Conservation (phyloP, 1,139 yeast species). For the Taphrina populina region DNA sequence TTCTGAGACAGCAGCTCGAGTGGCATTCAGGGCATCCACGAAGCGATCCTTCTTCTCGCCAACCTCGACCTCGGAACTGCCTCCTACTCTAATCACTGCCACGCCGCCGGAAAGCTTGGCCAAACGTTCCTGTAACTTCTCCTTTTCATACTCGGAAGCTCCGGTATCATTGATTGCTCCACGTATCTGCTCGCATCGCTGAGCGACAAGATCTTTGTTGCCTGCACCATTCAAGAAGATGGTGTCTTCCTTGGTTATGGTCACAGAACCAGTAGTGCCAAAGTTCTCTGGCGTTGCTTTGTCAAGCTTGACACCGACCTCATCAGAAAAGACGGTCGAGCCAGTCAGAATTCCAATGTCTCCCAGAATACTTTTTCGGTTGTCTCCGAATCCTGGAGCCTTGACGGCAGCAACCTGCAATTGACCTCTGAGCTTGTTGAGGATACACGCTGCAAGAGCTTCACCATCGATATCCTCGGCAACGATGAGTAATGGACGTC, state of each 20-base stretch:
- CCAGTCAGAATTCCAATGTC: slow-evolving; percentile 96
- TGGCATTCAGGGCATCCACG: slow-evolving; percentile 98
- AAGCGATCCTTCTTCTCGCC: slow-evolving; percentile 99
- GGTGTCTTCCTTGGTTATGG: slow-evolving; percentile 96
- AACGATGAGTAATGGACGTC: slow-evolving; percentile 91
- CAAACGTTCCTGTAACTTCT: slow-evolving; percentile 95
- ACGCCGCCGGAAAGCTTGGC: slow-evolving; percentile 99
- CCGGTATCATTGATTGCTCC: slow-evolving; percentile 65
- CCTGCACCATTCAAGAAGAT: slow-evolving; percentile 96
- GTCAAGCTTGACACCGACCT: slow-evolving; percentile 95
- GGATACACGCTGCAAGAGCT: slow-evolving; percentile 97
- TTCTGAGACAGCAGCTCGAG: slow-evolving; percentile 99
- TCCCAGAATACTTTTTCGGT: slow-evolving; percentile 96
- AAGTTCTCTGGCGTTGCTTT: slow-evolving; percentile 87
- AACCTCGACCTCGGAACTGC: slow-evolving; percentile 96
- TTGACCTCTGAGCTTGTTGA: slow-evolving; percentile 98
- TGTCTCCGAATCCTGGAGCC: slow-evolving; percentile 99
- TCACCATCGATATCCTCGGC: slow-evolving; percentile 99
- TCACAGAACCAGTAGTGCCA: slow-evolving; percentile 90
- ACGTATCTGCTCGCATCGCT: slow-evolving; percentile 96
- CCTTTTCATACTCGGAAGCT: slow-evolving; percentile 93
- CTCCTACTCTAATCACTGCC: slow-evolving; percentile 98
- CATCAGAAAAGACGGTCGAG: slow-evolving; percentile 98
- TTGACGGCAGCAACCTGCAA: slow-evolving; percentile 98
- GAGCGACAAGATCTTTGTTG: slow-evolving; percentile 76